These are phyloP conservation scores for Amaranthus palmeri DNA, from an alignment of 148 eudicot species.

Conservation along the genomic window DNA sequence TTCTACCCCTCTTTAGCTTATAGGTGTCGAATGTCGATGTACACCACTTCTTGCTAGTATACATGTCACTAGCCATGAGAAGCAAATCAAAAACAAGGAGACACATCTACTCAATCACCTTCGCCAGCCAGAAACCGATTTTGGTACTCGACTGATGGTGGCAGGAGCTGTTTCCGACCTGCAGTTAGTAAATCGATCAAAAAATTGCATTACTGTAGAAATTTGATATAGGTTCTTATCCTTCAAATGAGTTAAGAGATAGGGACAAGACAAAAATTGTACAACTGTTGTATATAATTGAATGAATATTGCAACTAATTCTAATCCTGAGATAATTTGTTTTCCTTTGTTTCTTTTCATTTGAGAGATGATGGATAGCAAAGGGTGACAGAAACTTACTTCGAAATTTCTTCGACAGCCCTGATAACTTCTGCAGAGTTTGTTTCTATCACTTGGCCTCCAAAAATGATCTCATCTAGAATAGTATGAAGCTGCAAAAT, in stretches of 20 bases:
- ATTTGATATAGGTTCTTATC: no score
- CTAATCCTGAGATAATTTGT: no score
- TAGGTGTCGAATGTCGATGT: no score
- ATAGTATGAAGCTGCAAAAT: conserved; percentile 68
- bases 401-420: conserved; percentile 74
- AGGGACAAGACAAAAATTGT: no score
- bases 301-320: no score
- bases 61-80: no score
- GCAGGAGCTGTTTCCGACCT: conserved; percentile 41
- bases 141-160: conserved; percentile 30
- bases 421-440: conserved; percentile 67
- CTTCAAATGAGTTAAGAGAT: no score
- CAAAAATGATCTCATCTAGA: conserved; percentile 80
- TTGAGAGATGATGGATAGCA: background rate
- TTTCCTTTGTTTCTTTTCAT: background rate
- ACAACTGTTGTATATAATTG: no score
- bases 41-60: no score
- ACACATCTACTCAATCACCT: conserved; percentile 7
- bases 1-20: no score
- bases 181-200: conserved; percentile 7
- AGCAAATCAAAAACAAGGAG: no score
- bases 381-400: conserved; percentile 28
- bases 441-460: conserved; percentile 94
- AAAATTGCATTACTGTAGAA: no score
- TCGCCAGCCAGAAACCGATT: conserved; percentile 45